Evolutionary conservation across 495 filamentous ascomycete genomes (phyloP).

Genomic region (Podospora tetraspora): DNA sequence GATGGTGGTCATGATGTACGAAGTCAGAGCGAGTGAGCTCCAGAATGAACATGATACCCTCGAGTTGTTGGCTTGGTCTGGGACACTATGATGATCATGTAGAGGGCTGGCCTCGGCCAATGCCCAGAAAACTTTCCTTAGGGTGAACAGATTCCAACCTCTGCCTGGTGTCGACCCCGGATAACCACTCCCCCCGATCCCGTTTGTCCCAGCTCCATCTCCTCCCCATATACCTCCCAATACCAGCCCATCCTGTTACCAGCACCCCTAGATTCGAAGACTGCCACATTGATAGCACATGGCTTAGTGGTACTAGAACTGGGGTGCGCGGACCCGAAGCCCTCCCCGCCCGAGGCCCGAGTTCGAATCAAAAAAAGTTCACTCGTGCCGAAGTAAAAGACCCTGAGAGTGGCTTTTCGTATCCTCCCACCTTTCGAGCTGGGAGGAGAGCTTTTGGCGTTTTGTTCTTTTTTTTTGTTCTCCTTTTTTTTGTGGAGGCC

Average conservation of each 20-base stretch:
- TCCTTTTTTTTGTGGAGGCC: too few relatives aligned
- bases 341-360: not conserved
- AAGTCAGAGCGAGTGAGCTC: not conserved
- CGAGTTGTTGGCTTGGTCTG: too few relatives aligned
- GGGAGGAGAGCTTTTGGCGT: not conserved
- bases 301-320: not conserved
- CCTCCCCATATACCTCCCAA: not conserved
- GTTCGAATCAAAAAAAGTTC: not conserved
- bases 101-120: too few relatives aligned
- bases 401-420: not conserved
- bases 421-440: not conserved
- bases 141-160: too few relatives aligned
- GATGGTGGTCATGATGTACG: not conserved
- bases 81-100: too few relatives aligned
- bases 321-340: not conserved
- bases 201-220: not conserved
- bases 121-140: too few relatives aligned
- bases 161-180: too few relatives aligned
- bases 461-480: not conserved
- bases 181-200: not conserved
- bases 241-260: not conserved
- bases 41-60: not conserved
- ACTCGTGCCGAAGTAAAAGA: not conserved
- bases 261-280: not conserved
- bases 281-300: not conserved